phyloP scores from a whole-genome alignment of 2,329 filamentous ascomycete species.

The Myriosclerotinia scirpicola region DNA sequence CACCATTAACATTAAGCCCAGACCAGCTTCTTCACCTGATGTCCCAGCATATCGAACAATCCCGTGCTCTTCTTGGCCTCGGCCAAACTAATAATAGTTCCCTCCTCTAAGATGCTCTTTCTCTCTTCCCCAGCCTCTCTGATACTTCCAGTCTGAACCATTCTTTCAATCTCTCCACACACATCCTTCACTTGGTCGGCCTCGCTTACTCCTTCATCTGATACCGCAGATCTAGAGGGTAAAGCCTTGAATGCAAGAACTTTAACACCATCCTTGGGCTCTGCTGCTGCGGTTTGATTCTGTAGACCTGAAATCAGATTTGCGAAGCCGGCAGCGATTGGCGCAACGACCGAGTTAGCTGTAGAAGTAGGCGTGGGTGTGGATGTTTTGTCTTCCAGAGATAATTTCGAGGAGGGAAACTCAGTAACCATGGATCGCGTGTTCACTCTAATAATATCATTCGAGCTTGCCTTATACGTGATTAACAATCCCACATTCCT shows the following conservation, averaged over 20 bases:
- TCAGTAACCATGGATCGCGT: slow-evolving; percentile 73
- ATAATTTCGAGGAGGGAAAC: slow-evolving; percentile 33
- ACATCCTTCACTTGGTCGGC: slow-evolving; percentile 37
- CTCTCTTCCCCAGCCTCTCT: slow-evolving; percentile 43
- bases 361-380: slow-evolving; percentile 24
- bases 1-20: slow-evolving; percentile 54
- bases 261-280: slow-evolving; percentile 31
- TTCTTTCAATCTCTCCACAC: slow-evolving; percentile 41
- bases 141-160: slow-evolving; percentile 53
- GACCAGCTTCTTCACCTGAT: slow-evolving; percentile 90
- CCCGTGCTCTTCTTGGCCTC: slow-evolving; percentile 88
- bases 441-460: slow-evolving; percentile 76
- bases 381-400: slow-evolving; percentile 31
- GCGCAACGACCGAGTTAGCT: slow-evolving; percentile 24
- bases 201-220: slow-evolving; percentile 34
- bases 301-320: slow-evolving; percentile 18
- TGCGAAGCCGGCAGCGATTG: slow-evolving; percentile 26
- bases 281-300: slow-evolving; percentile 8
- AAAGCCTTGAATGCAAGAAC: slow-evolving; percentile 58
- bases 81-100: slow-evolving; percentile 76
- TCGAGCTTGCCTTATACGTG: slow-evolving; percentile 69
- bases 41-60: slow-evolving; percentile 80
- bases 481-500: slow-evolving; percentile 85
- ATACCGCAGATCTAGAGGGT: slow-evolving; percentile 47
- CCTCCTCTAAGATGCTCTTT: slow-evolving; percentile 52